Percentiles rank a stretch among this genome's conserved stretches.
Evolutionary conservation across 1,139 yeast genomes (phyloP).

Genomic region (Eremothecium coryli): DNA sequence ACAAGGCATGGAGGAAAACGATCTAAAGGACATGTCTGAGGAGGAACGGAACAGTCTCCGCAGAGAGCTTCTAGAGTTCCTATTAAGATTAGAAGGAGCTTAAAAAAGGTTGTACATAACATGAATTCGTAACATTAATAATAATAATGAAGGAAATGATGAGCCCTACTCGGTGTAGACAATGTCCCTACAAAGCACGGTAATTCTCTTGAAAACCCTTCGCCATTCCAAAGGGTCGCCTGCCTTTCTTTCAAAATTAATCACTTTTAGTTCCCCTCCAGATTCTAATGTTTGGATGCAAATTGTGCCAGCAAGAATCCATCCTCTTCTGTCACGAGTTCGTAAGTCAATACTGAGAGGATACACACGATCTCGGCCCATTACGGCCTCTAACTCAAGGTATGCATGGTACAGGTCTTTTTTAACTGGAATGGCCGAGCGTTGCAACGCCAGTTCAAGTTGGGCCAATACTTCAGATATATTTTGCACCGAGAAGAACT

Average conservation of each 20-base stretch:
- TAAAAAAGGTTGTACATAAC: neutral
- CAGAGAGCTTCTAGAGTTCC: slow-evolving; percentile 20
- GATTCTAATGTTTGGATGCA: slow-evolving; percentile 33
- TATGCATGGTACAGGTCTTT: slow-evolving; percentile 19
- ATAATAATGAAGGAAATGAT: neutral
- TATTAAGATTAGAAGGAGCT: slow-evolving; percentile 19
- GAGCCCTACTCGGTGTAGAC: slow-evolving; percentile 15
- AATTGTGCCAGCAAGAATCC: slow-evolving; percentile 41
- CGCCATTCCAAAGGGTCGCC: slow-evolving; percentile 70
- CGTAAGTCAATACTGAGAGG: slow-evolving; percentile 36
- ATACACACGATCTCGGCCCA: slow-evolving; percentile 17
- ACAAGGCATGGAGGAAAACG: slow-evolving; percentile 13
- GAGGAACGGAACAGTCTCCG: slow-evolving; percentile 22
- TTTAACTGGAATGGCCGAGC: slow-evolving; percentile 20
- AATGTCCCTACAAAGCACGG: slow-evolving; percentile 43
- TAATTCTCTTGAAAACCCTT: slow-evolving; percentile 45
- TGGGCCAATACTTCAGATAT: slow-evolving; percentile 21
- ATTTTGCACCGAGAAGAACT: slow-evolving; percentile 22
- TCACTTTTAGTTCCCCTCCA: slow-evolving; percentile 32
- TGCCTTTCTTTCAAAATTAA: slow-evolving; percentile 43
- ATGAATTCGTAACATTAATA: neutral
- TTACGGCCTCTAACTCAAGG: slow-evolving; percentile 10
- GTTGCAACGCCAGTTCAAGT: slow-evolving; percentile 21
- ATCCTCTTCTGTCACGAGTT: slow-evolving; percentile 40
- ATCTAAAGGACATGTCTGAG: slow-evolving; percentile 13